Conservation (phyloP, 2,329 filamentous ascomycete species). For the Tolypocladium ophioglossoides region DNA sequence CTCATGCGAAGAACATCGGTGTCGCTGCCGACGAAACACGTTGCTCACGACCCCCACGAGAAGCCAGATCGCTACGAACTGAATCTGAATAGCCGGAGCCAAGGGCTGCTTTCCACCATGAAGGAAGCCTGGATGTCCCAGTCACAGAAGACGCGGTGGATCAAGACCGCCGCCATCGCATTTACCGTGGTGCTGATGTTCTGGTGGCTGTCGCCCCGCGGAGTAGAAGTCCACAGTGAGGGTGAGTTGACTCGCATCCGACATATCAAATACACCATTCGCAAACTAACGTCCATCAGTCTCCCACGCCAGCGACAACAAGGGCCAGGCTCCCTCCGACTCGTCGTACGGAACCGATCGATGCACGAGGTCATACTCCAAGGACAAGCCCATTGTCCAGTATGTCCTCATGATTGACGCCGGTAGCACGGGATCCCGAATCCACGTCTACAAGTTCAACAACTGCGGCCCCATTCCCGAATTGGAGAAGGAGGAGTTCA, state of each 20-base stretch:
- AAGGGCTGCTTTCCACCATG: constrained; percentile 41
- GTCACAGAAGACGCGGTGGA: constrained; percentile 53
- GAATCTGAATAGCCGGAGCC: constrained; percentile 31
- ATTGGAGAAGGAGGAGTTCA: constrained; percentile 84
- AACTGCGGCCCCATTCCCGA: constrained; percentile 95
- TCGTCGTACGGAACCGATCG: constrained; percentile 56
- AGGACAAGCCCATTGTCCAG: constrained; percentile 87
- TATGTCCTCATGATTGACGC: constrained; percentile 99
- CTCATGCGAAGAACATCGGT: constrained; percentile 56
- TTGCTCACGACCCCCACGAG: constrained; percentile 52
- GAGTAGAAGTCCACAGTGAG: constrained; percentile 42
- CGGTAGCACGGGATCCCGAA: constrained; percentile 92
- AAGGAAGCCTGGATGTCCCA: constrained; percentile 51
- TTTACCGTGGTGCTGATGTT: constrained; percentile 50
- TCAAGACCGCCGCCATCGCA: constrained; percentile 54
- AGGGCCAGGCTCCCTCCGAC: constrained; percentile 47
- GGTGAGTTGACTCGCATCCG: constrained; percentile 18
- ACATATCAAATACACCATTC: background rate
- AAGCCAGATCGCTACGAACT: constrained; percentile 50
- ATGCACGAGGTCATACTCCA: constrained; percentile 75
- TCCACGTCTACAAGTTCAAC: constrained; percentile 99
- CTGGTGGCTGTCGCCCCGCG: constrained; percentile 51
- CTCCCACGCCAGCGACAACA: constrained; percentile 11
- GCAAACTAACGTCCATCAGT: constrained; percentile 5
- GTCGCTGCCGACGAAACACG: constrained; percentile 50